These are phyloP conservation scores for Xerocomus minutiporus DNA, from an alignment of 1,284 basidiomycete genomes.

Conservation along the genomic window DNA sequence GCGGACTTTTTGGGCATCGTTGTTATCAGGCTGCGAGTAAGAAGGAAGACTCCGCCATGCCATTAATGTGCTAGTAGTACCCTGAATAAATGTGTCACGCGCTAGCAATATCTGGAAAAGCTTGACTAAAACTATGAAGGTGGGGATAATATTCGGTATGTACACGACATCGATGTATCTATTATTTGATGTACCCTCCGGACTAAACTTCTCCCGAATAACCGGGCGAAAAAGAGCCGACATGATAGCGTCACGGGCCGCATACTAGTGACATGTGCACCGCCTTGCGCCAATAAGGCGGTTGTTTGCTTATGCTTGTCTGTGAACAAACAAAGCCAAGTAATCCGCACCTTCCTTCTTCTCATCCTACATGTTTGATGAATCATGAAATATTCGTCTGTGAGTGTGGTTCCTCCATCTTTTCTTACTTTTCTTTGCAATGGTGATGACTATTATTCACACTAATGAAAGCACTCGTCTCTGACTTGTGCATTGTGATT, in stretches of 20 bases:
- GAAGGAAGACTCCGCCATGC: background rate
- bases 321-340: slow-evolving; percentile 21
- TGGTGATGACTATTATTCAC: slow-evolving; percentile 47
- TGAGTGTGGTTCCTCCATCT: slow-evolving; percentile 17
- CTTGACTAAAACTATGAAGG: no score
- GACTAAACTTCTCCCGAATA: background rate
- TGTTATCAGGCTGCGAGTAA: background rate
- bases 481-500: slow-evolving; percentile 35
- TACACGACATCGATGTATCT: no score
- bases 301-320: slow-evolving; percentile 16
- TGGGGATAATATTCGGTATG: no score
- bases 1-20: background rate
- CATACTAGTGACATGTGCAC: background rate
- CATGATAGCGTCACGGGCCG: no score
- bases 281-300: background rate
- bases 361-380: background rate
- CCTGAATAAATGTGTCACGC: background rate
- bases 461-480: slow-evolving; percentile 42
- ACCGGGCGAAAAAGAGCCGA: slow-evolving; percentile 7
- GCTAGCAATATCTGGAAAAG: no score
- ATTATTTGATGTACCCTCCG: background rate
- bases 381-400: background rate
- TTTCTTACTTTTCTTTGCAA: slow-evolving; percentile 40
- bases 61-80: background rate
- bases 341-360: slow-evolving; percentile 4